A percentile compares a stretch with the other conserved stretches of the same genome.
Conservation (phyloP, 2,329 filamentous ascomycete genomes). For the Aspergillus intermedius region DNA sequence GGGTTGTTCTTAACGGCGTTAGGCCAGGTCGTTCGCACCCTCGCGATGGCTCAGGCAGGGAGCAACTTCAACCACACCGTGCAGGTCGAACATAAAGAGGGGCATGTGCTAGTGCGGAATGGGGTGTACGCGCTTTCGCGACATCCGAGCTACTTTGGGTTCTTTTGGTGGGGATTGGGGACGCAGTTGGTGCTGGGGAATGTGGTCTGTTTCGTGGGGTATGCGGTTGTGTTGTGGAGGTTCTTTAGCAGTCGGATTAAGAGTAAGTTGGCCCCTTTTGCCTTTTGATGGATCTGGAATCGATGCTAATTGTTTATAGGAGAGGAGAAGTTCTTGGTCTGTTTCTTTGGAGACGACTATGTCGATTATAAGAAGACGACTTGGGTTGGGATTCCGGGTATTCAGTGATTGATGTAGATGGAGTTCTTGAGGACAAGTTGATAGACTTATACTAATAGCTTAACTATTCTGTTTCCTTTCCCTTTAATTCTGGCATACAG, state of each 20-base stretch:
- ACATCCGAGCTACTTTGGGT: constrained; percentile 94
- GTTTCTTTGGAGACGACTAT: constrained; percentile 83
- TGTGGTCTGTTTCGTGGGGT: constrained; percentile 66
- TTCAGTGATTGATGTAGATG: constrained; percentile 33
- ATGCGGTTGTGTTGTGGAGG: constrained; percentile 68
- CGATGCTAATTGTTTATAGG: constrained; percentile 35
- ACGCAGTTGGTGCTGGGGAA: constrained; percentile 90
- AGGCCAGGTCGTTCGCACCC: constrained; percentile 70
- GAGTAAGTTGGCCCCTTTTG: constrained; percentile 40
- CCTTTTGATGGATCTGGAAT: not conserved
- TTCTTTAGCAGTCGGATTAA: constrained; percentile 74
- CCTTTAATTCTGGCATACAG: too few relatives aligned
- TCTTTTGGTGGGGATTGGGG: constrained; percentile 97
- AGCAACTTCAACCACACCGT: constrained; percentile 88
- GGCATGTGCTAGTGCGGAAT: constrained; percentile 73
- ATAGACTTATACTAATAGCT: too few relatives aligned
- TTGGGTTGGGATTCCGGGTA: constrained; percentile 73
- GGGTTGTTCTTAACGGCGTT: constrained; percentile 59
- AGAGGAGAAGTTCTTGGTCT: constrained; percentile 71
- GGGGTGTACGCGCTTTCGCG: constrained; percentile 72
- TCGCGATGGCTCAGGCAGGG: constrained; percentile 83
- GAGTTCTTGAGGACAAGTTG: too few relatives aligned
- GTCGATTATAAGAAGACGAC: constrained; percentile 64
- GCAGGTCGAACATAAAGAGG: constrained; percentile 60
- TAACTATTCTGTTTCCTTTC: too few relatives aligned